Percentiles rank a stretch among this genome's conserved stretches.
These are phyloP conservation scores for Pharnaceum exiguum DNA, from an alignment of 148 eudicot genomes.

Conservation along the genomic window DNA sequence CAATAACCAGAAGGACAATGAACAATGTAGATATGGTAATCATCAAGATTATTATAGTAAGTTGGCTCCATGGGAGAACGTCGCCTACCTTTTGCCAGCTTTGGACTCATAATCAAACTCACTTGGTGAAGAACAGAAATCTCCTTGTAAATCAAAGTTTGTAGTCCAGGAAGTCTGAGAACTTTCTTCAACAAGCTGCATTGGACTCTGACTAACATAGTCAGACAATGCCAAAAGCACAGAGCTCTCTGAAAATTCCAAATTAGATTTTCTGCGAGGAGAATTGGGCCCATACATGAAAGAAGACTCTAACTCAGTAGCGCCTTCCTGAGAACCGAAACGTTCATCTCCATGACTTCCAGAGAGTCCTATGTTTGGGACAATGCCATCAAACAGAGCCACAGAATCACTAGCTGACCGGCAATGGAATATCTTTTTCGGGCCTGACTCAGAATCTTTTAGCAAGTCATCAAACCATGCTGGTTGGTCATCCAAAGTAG, in stretches of 20 bases:
- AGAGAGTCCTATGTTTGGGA: constrained; percentile 14
- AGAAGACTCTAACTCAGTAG: constrained; percentile 32
- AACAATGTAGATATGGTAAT: too few relatives aligned
- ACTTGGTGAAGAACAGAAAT: constrained; percentile 24
- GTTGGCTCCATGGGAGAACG: too few relatives aligned
- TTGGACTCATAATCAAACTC: constrained; percentile 33
- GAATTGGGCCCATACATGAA: constrained; percentile 71
- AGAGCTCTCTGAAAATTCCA: constrained; percentile 32
- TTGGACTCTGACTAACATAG: constrained; percentile 28
- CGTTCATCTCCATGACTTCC: constrained; percentile 18
- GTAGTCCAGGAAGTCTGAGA: constrained; percentile 24
- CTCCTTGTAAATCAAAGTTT: constrained; percentile 20
- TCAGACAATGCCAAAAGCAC: constrained; percentile 53
- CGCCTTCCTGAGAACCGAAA: constrained; percentile 26
- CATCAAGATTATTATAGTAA: too few relatives aligned
- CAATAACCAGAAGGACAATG: too few relatives aligned
- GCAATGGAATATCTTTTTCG: constrained; percentile 25
- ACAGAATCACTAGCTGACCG: constrained; percentile 57
- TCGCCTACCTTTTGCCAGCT: constrained; percentile 38
- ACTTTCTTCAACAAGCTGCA: constrained; percentile 27
- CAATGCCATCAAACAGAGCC: constrained; percentile 35
- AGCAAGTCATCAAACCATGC: constrained; percentile 62
- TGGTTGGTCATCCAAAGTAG: constrained; percentile 44
- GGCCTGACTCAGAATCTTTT: constrained; percentile 38
- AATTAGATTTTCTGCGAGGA: constrained; percentile 44